These are phyloP conservation scores for Clitoria ternatea DNA, from an alignment of 306 rosid species.

Conservation along the genomic window DNA sequence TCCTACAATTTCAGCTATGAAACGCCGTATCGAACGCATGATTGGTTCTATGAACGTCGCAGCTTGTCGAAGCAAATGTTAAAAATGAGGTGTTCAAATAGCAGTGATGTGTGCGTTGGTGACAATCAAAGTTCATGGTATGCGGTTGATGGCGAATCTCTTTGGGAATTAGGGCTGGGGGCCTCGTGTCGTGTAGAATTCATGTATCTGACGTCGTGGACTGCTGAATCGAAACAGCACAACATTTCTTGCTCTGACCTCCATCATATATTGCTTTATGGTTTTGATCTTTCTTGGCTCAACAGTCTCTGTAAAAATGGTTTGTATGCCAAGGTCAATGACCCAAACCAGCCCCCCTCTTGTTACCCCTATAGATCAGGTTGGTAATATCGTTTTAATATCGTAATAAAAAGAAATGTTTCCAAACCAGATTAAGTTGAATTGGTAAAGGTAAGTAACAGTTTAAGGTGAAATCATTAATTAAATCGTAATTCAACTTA, in stretches of 20 bases:
- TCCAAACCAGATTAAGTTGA: no score
- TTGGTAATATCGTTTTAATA: no score
- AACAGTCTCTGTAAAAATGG: neutral
- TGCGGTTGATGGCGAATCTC: neutral
- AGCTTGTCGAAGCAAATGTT: neutral
- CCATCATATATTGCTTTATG: neutral
- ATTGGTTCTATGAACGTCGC: neutral
- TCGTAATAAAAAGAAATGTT: no score
- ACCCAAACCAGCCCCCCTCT: neutral
- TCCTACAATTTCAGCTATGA: neutral
- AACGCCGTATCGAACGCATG: neutral
- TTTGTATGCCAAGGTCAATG: neutral
- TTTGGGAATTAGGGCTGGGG: neutral
- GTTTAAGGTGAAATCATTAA: no score
- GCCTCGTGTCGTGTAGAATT: neutral
- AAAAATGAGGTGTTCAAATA: neutral
- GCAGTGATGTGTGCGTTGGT: neutral
- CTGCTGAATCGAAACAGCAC: neutral
- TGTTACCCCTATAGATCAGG: no score
- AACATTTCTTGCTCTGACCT: neutral
- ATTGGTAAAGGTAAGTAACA: no score
- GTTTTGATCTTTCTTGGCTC: conserved; percentile 1
- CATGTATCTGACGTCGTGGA: neutral
- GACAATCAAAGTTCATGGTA: no score
- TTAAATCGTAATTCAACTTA: no score